Evolutionary conservation across 129 eudicot genomes (phyloP), one percentile per base, ranked within the genome.

Genomic region (Ambrosia artemisiifolia): DNA sequence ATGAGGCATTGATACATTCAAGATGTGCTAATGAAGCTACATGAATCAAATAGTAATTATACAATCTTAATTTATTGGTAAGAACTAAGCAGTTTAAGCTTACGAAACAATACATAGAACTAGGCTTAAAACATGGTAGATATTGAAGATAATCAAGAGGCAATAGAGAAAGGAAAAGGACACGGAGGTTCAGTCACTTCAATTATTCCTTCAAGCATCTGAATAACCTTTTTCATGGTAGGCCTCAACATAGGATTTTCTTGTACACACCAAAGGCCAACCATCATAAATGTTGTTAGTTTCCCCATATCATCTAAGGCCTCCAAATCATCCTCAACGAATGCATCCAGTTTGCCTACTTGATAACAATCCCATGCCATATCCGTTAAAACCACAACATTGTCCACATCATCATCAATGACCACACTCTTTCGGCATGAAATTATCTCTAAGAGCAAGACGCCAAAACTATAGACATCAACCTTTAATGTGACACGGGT

Each of bases 391-490:
- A 49, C 63, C 2, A 0, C 47, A 6, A 32, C 32, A 47, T 60
- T 63, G 18, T 60, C 75, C 0, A 42, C 70, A 4, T 18, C 82
- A 28, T 6, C 70, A 40, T 56, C 65, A 63, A 18, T 10, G 6
- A 14, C 50, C 42, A 75, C 24, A 47, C 65, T 74, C 66, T 69
- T 84, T 11, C 75, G 74, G 56, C 86, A 85, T 10, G 76, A 77
- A 32, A 88, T 54, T 7, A 85, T 70, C 88, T 88, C 86, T 0
- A 88, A 64, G 2, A 88, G 36, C 77, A 83, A n/a, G 5, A 81
- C 77, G 5, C 86, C 91, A 53, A 74, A 83, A 64, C 91, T 88
- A 14, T 69, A 88, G 5, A 88, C 95, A 67, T 88, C 95, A 17
- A 83, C 88, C 65, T 85, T 88, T 0, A 35, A 68, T 0, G 84